Evolutionary conservation across 1,284 basidiomycete species (phyloP).

Genomic region (Ceratorhiza oryzae-sativae): DNA sequence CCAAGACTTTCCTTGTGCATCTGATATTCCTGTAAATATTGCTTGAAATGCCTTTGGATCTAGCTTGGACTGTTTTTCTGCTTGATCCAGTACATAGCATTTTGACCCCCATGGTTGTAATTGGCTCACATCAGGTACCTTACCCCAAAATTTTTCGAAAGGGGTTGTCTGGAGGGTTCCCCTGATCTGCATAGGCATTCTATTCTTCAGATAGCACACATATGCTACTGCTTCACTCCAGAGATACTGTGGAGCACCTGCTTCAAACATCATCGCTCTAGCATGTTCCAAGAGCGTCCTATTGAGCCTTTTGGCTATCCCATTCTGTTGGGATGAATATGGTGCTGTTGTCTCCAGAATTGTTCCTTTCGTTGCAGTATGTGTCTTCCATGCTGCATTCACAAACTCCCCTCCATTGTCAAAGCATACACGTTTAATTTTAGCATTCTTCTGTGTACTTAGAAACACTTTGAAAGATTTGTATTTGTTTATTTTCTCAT

Average conservation of each 20-base stretch:
- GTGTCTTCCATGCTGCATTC: background rate
- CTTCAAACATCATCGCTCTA: background rate
- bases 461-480: constrained; percentile 7
- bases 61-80: background rate
- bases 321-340: constrained; percentile 18
- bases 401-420: constrained; percentile 1
- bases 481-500: constrained; percentile 44
- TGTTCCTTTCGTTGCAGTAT: background rate
- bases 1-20: background rate
- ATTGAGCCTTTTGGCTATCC: constrained; percentile 42
- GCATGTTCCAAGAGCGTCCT: constrained; percentile 35
- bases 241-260: background rate
- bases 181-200: background rate
- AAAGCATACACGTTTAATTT: background rate
- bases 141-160: background rate
- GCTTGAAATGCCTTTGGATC: background rate
- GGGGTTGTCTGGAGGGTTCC: background rate
- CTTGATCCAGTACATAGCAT: constrained; percentile 1
- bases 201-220: background rate
- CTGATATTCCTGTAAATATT: background rate
- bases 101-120: background rate
- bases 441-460: background rate
- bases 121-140: background rate
- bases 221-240: constrained; percentile 19
- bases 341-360: background rate